These are phyloP conservation scores for Fusarium falciforme DNA, from an alignment of 2,329 filamentous ascomycete species.

Conservation along the genomic window DNA sequence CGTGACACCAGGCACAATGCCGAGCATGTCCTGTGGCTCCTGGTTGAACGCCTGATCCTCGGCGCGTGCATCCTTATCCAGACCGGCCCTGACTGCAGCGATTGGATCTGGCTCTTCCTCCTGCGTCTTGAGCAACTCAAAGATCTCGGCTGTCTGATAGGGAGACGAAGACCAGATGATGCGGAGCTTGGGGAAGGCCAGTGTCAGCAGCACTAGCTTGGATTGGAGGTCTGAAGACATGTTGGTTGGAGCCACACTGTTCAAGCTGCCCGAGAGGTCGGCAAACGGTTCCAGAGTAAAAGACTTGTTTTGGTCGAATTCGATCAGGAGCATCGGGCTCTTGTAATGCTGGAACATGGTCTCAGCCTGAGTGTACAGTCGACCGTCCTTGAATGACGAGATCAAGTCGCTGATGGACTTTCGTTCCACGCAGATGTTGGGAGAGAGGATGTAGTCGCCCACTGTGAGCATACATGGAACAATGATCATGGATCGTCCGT, in stretches of 20 bases:
- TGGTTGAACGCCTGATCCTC: constrained; percentile 82
- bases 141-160: constrained; percentile 97
- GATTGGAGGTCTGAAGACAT: constrained; percentile 82
- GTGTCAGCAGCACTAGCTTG: constrained; percentile 90
- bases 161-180: constrained; percentile 95
- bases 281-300: constrained; percentile 91
- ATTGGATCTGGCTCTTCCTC: constrained; percentile 92
- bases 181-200: constrained; percentile 89
- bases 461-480: constrained; percentile 97
- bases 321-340: constrained; percentile 89
- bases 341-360: constrained; percentile 96
- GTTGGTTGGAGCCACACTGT: constrained; percentile 70
- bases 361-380: constrained; percentile 91
- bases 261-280: constrained; percentile 71
- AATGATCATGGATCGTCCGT: constrained; percentile 87
- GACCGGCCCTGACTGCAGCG: constrained; percentile 83
- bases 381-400: constrained; percentile 89
- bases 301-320: constrained; percentile 97
- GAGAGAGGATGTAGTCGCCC: constrained; percentile 94
- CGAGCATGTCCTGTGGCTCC: constrained; percentile 90
- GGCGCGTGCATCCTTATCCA: constrained; percentile 67
- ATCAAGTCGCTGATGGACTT: constrained; percentile 94
- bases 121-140: constrained; percentile 90
- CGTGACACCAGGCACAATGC: constrained; percentile 85
- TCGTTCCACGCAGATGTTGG: constrained; percentile 91